Conservation (phyloP, 169 alveolate genomes). For the Amoebophrya sp. region DNA sequence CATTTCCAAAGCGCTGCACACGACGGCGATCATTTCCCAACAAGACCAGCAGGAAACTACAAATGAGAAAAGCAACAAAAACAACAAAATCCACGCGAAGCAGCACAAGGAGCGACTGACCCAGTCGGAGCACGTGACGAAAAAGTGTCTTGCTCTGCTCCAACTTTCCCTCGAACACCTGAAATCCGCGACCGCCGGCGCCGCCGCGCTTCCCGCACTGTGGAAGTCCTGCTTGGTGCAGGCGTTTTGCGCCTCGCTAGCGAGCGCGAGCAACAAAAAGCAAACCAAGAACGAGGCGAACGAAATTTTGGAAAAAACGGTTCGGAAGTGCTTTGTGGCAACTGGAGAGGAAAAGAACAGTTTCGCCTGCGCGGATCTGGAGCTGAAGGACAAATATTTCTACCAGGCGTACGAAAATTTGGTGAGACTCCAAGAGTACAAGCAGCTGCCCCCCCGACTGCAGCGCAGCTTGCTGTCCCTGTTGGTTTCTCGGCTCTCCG, state of each 20-base stretch:
- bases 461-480: neutral
- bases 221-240: neutral
- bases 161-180: neutral
- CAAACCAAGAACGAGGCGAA: neutral
- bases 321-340: no score
- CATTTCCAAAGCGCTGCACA: neutral
- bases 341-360: neutral
- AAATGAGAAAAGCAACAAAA: neutral
- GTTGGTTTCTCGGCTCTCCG: neutral
- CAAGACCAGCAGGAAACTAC: neutral
- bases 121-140: neutral
- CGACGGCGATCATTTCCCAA: neutral
- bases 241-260: neutral
- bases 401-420: neutral
- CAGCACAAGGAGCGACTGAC: neutral
- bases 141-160: neutral
- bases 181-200: neutral
- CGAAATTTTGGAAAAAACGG: neutral
- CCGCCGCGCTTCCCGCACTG: neutral
- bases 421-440: neutral
- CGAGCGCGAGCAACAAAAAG: neutral
- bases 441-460: neutral
- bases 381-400: neutral
- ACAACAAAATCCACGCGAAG: neutral
- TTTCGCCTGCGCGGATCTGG: neutral